A percentile compares a stretch with the other conserved stretches of the same genome.
phyloP scores from a whole-genome alignment of 257 asterid genomes.

The Forsythia viridissima region DNA sequence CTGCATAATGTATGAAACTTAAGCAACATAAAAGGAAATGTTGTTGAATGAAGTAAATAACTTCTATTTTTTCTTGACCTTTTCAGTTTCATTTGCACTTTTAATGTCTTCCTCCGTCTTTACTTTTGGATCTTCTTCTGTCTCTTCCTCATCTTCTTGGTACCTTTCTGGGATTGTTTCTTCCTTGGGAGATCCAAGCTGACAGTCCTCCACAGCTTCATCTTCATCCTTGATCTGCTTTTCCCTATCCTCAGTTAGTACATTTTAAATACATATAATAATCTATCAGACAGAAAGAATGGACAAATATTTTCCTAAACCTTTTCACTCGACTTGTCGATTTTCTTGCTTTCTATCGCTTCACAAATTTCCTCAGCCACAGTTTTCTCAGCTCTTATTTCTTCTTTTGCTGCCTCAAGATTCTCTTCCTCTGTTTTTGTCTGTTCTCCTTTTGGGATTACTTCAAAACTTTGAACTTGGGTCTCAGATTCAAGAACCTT shows the following conservation, averaged over 20 bases:
- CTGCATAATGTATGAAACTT: slow-evolving; percentile 30
- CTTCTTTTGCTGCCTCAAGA: slow-evolving; percentile 28
- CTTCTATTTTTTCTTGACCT: slow-evolving; percentile 10
- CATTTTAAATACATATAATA: background rate
- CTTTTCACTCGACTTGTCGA: slow-evolving; percentile 22
- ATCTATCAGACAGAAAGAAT: slow-evolving; percentile 7
- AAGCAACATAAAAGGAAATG: slow-evolving; percentile 15
- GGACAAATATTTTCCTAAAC: slow-evolving; percentile 26
- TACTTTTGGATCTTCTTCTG: slow-evolving; percentile 20
- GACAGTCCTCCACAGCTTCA: slow-evolving; percentile 25
- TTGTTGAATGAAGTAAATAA: slow-evolving; percentile 8
- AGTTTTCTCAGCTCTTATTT: slow-evolving; percentile 19
- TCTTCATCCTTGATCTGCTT: slow-evolving; percentile 33
- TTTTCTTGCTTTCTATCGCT: slow-evolving; percentile 26
- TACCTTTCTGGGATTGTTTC: slow-evolving; percentile 29
- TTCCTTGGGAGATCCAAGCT: slow-evolving; percentile 28
- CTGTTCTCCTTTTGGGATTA: slow-evolving; percentile 26
- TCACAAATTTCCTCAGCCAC: slow-evolving; percentile 24
- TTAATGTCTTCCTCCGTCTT: slow-evolving; percentile 11
- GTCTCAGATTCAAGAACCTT: slow-evolving; percentile 29
- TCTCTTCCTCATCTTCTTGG: slow-evolving; percentile 18
- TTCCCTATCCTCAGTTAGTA: slow-evolving; percentile 22
- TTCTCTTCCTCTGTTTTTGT: slow-evolving; percentile 23
- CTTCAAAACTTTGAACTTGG: slow-evolving; percentile 26
- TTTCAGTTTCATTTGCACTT: slow-evolving; percentile 17